phyloP scores from a whole-genome alignment of 768 basidiomycete species.

The Phanerochaete carnosa region DNA sequence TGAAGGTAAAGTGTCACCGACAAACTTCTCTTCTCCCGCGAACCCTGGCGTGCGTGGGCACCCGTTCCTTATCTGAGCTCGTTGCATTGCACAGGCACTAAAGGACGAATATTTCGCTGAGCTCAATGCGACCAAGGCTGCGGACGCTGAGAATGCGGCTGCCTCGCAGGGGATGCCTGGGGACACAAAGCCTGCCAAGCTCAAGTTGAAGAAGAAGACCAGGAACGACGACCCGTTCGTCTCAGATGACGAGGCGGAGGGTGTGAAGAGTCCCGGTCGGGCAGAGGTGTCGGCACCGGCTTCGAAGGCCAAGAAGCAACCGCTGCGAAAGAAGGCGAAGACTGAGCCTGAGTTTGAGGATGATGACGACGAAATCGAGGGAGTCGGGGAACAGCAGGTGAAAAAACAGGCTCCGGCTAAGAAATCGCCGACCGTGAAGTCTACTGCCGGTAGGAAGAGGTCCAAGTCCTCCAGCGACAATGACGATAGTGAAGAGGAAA shows the following conservation, averaged over 20 bases:
- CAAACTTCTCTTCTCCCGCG: neutral
- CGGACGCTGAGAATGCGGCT: constrained; percentile 17
- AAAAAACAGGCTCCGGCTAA: constrained; percentile 15
- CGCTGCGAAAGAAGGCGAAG: constrained; percentile 3
- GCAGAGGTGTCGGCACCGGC: neutral
- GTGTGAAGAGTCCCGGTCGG: constrained; percentile 18
- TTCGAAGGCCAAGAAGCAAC: constrained; percentile 17
- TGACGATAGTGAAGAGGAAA: constrained; percentile 26
- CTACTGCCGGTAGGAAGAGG: constrained; percentile 14
- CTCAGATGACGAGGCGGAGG: constrained; percentile 42
- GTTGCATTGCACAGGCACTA: constrained; percentile 41
- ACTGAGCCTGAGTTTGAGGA: constrained; percentile 15
- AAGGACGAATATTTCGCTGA: constrained; percentile 61
- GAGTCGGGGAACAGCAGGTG: constrained; percentile 15
- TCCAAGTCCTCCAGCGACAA: constrained; percentile 27
- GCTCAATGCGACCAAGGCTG: constrained; percentile 30
- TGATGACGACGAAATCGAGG: constrained; percentile 13
- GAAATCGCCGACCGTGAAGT: neutral
- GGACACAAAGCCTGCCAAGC: constrained; percentile 32
- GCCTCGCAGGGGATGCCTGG: constrained; percentile 11
- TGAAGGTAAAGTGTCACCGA: constrained; percentile 44
- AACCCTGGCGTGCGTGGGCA: neutral
- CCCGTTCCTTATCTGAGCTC: neutral
- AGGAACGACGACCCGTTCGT: constrained; percentile 52
- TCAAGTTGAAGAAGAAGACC: constrained; percentile 41